Percentiles rank a stretch among this genome's conserved stretches.
Evolutionary conservation across 2,329 filamentous ascomycete genomes (phyloP).

Genomic region (Hymenoscyphus salicellus): DNA sequence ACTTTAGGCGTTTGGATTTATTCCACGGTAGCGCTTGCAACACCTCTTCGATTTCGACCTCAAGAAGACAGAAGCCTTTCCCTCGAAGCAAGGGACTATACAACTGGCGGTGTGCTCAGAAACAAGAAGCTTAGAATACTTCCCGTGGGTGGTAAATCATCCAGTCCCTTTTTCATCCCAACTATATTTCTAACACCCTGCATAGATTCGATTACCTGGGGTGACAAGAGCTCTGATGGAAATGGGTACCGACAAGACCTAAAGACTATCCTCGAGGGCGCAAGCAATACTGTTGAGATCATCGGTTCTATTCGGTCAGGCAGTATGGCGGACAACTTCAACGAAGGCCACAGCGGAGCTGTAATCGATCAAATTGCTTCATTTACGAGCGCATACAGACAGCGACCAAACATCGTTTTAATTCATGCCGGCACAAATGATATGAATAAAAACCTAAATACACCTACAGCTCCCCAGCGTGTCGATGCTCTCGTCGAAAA

Average conservation of each 20-base stretch:
- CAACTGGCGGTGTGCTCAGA: neutral
- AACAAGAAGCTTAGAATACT: conserved; percentile 3
- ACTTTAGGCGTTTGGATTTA: neutral
- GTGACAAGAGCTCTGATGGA: conserved; percentile 31
- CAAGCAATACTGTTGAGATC: conserved; percentile 25
- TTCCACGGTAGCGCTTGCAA: neutral
- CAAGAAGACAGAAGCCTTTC: neutral
- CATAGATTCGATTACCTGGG: conserved; percentile 38
- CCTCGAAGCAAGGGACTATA: neutral
- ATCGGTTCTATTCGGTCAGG: conserved; percentile 34
- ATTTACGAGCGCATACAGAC: neutral
- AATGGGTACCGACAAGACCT: conserved; percentile 41
- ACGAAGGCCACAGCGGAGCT: conserved; percentile 28
- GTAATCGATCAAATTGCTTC: conserved; percentile 35
- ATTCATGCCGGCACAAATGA: conserved; percentile 37
- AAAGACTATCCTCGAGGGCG: conserved; percentile 19
- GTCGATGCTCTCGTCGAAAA: conserved; percentile 35
- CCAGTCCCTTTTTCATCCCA: neutral
- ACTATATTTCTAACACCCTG: neutral
- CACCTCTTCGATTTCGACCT: neutral
- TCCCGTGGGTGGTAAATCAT: neutral
- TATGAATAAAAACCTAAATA: conserved; percentile 26
- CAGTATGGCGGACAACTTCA: conserved; percentile 33
- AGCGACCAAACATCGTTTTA: conserved; percentile 7
- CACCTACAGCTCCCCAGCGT: conserved; percentile 33